Evolutionary conservation across 2,329 filamentous ascomycete genomes (phyloP), one percentile per base, ranked within the genome.

Genomic region (Monosporascus sp.): DNA sequence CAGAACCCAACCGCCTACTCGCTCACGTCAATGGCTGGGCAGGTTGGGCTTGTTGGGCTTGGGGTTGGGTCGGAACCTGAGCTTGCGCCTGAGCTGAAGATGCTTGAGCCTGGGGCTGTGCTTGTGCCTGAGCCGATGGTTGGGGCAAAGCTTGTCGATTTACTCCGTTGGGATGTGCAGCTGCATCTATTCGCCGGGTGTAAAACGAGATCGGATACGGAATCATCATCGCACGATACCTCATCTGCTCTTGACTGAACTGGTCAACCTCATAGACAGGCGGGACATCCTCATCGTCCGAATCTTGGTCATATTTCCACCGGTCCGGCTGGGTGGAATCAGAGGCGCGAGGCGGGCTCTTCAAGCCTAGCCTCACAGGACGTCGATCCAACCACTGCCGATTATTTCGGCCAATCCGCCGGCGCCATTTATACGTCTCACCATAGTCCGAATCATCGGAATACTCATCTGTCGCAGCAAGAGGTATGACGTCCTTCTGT

Each of bases 291-390:
- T 95, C 90, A 58, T 87, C 66, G 46, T 61, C 87, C 56, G 91
- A 89, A 63, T 96, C 89, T 26, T 87, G 86, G 65, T 95, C 90
- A 72, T 90, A 96, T 72, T 91, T 95, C 81, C 88, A 96, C 56
- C 86, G 82, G 66, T 93, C 89, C 26, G 70, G 68, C 72, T 75
- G 66, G 70, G 74, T 40, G 35, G 49, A 55, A 44, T 59, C 58
- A 26, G 53, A 38, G 41, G 68, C 80, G n/a, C 49, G 59, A 24
- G 59, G 58, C 49, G 63, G 66, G 48, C 60, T 67, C 51, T 51
- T 59, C 48, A 62, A 53, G 44, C 54, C 60, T 26, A 44, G 18
- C 43, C 57, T 79, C 66, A 91, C 75, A 52, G 87, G 85, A 61
- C 89, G 85, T 62, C 91, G 86, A 72, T 97, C 94, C 60, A 97